phyloP scores from a whole-genome alignment of 2,329 filamentous ascomycete genomes.

The Paraphoma chrysanthemicola region DNA sequence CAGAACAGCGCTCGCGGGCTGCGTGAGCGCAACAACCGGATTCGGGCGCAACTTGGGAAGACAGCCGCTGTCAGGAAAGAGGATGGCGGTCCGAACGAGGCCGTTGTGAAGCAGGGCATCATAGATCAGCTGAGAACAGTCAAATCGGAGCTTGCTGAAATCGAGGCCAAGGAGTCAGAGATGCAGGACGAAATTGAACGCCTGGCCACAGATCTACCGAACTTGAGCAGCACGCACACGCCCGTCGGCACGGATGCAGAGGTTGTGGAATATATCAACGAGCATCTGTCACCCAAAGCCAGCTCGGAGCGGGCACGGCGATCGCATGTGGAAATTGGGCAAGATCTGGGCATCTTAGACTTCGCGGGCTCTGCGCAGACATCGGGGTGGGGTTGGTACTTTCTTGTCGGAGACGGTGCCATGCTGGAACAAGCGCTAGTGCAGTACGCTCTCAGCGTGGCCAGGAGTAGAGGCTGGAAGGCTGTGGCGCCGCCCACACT shows the following conservation, averaged over 20 bases:
- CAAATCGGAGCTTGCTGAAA: constrained; percentile 66
- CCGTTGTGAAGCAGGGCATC: constrained; percentile 57
- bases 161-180: constrained; percentile 68
- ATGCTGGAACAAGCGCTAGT: constrained; percentile 94
- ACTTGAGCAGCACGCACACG: constrained; percentile 79
- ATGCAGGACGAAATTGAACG: constrained; percentile 71
- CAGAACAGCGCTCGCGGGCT: constrained; percentile 67
- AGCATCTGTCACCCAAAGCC: constrained; percentile 54
- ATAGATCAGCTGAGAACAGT: constrained; percentile 69
- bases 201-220: constrained; percentile 81
- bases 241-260: constrained; percentile 72
- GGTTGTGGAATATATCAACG: constrained; percentile 80
- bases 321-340: constrained; percentile 86
- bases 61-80: constrained; percentile 36
- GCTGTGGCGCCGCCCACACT: constrained; percentile 85
- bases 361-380: constrained; percentile 82
- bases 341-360: constrained; percentile 87
- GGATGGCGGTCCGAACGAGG: constrained; percentile 42
- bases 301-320: constrained; percentile 41
- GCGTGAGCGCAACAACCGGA: constrained; percentile 70
- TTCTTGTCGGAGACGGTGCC: constrained; percentile 87
- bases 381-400: constrained; percentile 98
- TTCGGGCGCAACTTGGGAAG: constrained; percentile 63
- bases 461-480: constrained; percentile 77
- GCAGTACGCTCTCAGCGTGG: constrained; percentile 80